These are phyloP conservation scores for Ottelia alismoides DNA, from an alignment of 106 monocot genomes.

Conservation along the genomic window DNA sequence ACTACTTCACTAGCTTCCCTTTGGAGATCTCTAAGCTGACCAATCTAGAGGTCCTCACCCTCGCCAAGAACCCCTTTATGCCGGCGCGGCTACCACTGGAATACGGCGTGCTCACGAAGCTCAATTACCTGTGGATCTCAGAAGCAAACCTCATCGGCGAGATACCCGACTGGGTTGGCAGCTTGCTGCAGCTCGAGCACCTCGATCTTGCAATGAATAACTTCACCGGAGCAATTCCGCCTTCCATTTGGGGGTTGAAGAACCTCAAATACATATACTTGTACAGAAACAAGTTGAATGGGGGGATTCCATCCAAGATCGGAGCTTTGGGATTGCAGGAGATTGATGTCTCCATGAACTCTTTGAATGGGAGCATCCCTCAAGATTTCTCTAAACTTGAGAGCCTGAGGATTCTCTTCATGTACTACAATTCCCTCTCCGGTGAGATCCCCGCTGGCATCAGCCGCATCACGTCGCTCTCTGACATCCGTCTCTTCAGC, in stretches of 20 bases:
- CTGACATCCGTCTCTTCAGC: slow-evolving; percentile 1
- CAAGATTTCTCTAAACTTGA: background rate
- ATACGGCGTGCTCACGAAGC: slow-evolving; percentile 32
- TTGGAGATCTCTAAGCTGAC: slow-evolving; percentile 26
- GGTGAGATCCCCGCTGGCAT: slow-evolving; percentile 10
- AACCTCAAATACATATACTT: slow-evolving; percentile 1
- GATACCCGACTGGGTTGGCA: background rate
- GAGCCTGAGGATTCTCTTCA: background rate
- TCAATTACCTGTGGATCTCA: slow-evolving; percentile 20
- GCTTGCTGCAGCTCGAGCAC: background rate
- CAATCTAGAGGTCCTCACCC: slow-evolving; percentile 18
- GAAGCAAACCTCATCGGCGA: slow-evolving; percentile 21
- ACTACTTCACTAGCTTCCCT: slow-evolving; percentile 35
- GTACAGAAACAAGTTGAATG: slow-evolving; percentile 18
- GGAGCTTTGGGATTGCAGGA: background rate
- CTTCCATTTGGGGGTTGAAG: background rate
- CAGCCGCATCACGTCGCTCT: background rate
- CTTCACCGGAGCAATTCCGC: background rate
- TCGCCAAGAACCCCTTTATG: slow-evolving; percentile 34
- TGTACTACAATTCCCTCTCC: slow-evolving; percentile 6
- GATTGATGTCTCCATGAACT: slow-evolving; percentile 2
- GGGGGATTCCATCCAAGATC: slow-evolving; percentile 18
- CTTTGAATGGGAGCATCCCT: slow-evolving; percentile 1
- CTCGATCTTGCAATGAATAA: slow-evolving; percentile 1
- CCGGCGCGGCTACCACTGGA: slow-evolving; percentile 23